phyloP scores from a whole-genome alignment of 768 basidiomycete genomes.

The Suillus subalutaceus region DNA sequence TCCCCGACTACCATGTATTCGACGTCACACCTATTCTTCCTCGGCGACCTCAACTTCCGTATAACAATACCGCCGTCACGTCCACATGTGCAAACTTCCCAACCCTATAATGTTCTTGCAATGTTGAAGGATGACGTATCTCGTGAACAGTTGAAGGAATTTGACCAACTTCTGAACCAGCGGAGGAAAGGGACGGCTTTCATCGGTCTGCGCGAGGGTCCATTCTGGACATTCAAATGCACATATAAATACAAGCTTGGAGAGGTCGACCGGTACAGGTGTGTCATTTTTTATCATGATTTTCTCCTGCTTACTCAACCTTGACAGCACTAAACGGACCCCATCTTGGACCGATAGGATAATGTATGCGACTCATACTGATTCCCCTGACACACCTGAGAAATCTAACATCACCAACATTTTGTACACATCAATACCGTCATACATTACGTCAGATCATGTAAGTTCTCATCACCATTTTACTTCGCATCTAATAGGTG shows the following conservation, averaged over 20 bases:
- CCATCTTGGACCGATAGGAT: constrained; percentile 96
- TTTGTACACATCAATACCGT: constrained; percentile 79
- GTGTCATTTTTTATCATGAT: constrained; percentile 22
- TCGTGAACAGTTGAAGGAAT: constrained; percentile 66
- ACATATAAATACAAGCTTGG: constrained; percentile 89
- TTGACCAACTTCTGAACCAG: constrained; percentile 71
- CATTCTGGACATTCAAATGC: constrained; percentile 87
- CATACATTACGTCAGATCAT: constrained; percentile 91
- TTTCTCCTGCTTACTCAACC: not conserved
- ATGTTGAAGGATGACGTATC: constrained; percentile 50
- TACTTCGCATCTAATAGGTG: constrained; percentile 11
- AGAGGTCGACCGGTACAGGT: constrained; percentile 84
- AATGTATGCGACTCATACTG: constrained; percentile 77
- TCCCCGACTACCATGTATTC: constrained; percentile 69
- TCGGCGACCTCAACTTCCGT: constrained; percentile 95
- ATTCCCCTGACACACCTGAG: constrained; percentile 54
- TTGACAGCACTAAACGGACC: constrained; percentile 61
- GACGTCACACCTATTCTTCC: constrained; percentile 89
- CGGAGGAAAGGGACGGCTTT: constrained; percentile 67
- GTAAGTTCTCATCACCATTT: constrained; percentile 42
- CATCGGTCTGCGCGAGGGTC: constrained; percentile 79
- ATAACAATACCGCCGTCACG: constrained; percentile 64
- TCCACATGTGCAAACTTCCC: constrained; percentile 40
- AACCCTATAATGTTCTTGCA: constrained; percentile 40
- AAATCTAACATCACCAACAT: constrained; percentile 62